phyloP scores from a whole-genome alignment of 2,329 filamentous ascomycete species.

The Monosporascus ibericus region DNA sequence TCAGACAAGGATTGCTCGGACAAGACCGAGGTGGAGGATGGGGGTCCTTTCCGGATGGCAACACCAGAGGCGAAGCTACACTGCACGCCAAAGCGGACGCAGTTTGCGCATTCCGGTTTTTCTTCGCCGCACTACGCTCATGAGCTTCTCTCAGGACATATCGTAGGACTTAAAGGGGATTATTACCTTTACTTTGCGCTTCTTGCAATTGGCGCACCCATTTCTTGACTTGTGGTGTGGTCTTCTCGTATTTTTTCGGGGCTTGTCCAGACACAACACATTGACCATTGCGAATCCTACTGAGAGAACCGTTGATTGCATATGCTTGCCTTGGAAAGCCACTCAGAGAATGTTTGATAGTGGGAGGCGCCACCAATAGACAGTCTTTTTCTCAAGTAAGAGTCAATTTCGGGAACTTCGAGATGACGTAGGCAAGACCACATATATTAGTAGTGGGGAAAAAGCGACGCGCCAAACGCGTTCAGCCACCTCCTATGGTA shows the following conservation, averaged over 20 bases:
- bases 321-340: no score
- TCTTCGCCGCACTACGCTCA: constrained; percentile 25
- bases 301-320: no score
- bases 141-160: not conserved
- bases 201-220: constrained; percentile 26
- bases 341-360: no score
- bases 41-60: not conserved
- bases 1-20: not conserved
- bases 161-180: not conserved
- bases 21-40: not conserved
- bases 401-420: no score
- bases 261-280: no score
- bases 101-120: constrained; percentile 26
- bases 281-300: no score
- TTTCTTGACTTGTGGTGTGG: constrained; percentile 19
- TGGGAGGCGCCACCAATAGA: no score
- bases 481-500: no score
- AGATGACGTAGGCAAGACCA: no score
- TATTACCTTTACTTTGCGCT: constrained; percentile 25
- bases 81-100: constrained; percentile 24
- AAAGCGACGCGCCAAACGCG: no score
- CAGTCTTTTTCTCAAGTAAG: no score
- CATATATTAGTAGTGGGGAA: no score
- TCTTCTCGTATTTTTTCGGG: not conserved
- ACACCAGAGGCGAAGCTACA: constrained; percentile 19